A percentile compares a stretch with the other conserved stretches of the same genome.
phyloP scores from a whole-genome alignment of 2,329 filamentous ascomycete genomes.

The Penicillium sp. region DNA sequence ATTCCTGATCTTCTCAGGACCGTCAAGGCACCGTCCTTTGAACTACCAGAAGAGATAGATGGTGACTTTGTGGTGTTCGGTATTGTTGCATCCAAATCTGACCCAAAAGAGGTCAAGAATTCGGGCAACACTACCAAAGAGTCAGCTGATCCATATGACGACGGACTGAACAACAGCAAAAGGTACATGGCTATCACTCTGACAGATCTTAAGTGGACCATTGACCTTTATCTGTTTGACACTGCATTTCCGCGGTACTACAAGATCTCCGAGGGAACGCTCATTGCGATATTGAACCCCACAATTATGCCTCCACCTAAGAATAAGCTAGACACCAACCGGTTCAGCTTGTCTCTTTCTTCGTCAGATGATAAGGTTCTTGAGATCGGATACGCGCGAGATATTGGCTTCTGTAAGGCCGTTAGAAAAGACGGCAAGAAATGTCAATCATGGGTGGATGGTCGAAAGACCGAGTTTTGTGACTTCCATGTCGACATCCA shows the following conservation, averaged over 20 bases:
- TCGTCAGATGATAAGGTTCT: conserved; percentile 83
- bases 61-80: conserved; percentile 85
- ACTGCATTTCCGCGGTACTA: conserved; percentile 87
- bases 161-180: conserved; percentile 54
- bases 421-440: conserved; percentile 75
- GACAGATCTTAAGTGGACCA: conserved; percentile 80
- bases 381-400: conserved; percentile 76
- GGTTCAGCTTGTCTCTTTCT: conserved; percentile 78
- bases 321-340: conserved; percentile 67
- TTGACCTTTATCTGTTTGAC: conserved; percentile 89
- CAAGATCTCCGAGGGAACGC: conserved; percentile 85
- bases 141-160: conserved; percentile 43
- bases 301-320: conserved; percentile 80
- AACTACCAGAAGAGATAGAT: conserved; percentile 70
- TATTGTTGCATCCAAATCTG: conserved; percentile 81
- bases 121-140: conserved; percentile 35
- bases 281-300: conserved; percentile 88
- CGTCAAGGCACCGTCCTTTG: conserved; percentile 76
- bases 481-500: conserved; percentile 86
- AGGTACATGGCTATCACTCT: conserved; percentile 93
- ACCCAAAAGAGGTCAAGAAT: conserved; percentile 60
- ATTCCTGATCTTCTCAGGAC: conserved; percentile 74
- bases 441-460: conserved; percentile 82
- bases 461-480: conserved; percentile 80
- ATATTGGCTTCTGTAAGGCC: conserved; percentile 82